Evolutionary conservation across 78 protist species (phyloP).

Genomic region (Polysphondylium violaceum): DNA sequence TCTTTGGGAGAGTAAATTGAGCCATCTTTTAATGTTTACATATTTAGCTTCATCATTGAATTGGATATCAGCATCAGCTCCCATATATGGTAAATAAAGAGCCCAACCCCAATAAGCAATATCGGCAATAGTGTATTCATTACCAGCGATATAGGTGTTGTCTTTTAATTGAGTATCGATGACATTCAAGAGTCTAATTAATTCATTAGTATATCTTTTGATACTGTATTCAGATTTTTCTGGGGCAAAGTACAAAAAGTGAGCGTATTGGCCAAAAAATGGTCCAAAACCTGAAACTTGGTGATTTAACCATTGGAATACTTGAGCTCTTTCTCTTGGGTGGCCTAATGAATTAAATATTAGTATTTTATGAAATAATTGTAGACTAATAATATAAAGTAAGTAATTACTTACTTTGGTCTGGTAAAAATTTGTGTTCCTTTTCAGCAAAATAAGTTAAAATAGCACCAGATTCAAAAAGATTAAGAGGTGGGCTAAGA

Average conservation of each 20-base stretch:
- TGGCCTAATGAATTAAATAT: not conserved
- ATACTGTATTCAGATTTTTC: conserved; percentile 74
- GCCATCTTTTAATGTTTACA: not conserved
- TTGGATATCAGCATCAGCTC: not conserved
- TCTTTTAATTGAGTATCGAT: conserved; percentile 81
- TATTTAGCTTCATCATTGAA: not conserved
- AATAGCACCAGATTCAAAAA: conserved; percentile 92
- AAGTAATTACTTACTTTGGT: no score
- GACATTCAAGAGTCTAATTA: conserved; percentile 84
- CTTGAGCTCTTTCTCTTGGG: conserved; percentile 2
- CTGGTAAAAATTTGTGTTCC: conserved; percentile 51
- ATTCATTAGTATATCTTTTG: conserved; percentile 86
- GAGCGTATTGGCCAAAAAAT: conserved; percentile 85
- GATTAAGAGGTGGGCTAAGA: conserved; percentile 23
- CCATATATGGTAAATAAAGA: conserved; percentile 4
- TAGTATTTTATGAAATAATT: no score
- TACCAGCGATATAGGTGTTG: conserved; percentile 85
- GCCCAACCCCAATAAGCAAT: conserved; percentile 12
- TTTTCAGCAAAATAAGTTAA: conserved; percentile 89
- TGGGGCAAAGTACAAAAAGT: conserved; percentile 85
- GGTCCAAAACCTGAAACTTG: conserved; percentile 87
- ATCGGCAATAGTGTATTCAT: conserved; percentile 90
- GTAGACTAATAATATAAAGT: no score
- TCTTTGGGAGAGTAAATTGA: not conserved
- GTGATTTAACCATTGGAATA: conserved; percentile 81